Evolutionary conservation across 768 basidiomycete species (phyloP).

Genomic region (Mycena amicta): DNA sequence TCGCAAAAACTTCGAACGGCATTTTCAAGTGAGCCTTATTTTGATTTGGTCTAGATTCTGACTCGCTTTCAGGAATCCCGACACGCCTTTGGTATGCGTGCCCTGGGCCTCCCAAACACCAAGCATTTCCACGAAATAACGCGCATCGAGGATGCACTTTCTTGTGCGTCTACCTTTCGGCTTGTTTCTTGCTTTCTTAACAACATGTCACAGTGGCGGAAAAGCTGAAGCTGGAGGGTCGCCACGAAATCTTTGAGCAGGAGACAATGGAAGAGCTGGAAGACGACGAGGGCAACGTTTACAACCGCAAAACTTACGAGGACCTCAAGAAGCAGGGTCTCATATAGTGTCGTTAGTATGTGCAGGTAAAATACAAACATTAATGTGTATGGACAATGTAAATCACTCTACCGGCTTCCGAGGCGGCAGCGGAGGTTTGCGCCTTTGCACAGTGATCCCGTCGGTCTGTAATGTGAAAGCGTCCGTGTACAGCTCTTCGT

Average conservation of each 20-base stretch:
- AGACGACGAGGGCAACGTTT: conserved; percentile 98
- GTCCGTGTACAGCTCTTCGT: conserved; percentile 81
- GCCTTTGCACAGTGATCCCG: conserved; percentile 66
- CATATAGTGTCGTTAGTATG: too few relatives aligned
- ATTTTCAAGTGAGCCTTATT: conserved; percentile 71
- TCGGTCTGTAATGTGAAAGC: conserved; percentile 71
- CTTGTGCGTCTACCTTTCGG: conserved; percentile 58
- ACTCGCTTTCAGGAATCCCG: conserved; percentile 71
- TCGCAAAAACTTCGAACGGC: conserved; percentile 93
- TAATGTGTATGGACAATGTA: conserved; percentile 1
- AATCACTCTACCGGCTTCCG: conserved; percentile 20
- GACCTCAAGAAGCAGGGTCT: conserved; percentile 92
- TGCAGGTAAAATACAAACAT: conserved; percentile 7
- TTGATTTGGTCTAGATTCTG: conserved; percentile 17
- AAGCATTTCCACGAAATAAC: conserved; percentile 99
- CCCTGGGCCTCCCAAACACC: conserved; percentile 94
- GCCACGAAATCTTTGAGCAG: conserved; percentile 88
- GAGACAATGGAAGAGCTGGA: conserved; percentile 98
- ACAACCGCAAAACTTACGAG: conserved; percentile 97
- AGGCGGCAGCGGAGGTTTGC: conserved; percentile 49
- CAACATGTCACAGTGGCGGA: conserved; percentile 85
- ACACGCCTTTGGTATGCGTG: conserved; percentile 98
- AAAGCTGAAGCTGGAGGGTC: conserved; percentile 95
- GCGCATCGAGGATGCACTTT: conserved; percentile 92
- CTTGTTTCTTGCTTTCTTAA: background rate